Evolutionary conservation across 805 yeast species (phyloP).

Genomic region (Yarrowia osloensis): DNA sequence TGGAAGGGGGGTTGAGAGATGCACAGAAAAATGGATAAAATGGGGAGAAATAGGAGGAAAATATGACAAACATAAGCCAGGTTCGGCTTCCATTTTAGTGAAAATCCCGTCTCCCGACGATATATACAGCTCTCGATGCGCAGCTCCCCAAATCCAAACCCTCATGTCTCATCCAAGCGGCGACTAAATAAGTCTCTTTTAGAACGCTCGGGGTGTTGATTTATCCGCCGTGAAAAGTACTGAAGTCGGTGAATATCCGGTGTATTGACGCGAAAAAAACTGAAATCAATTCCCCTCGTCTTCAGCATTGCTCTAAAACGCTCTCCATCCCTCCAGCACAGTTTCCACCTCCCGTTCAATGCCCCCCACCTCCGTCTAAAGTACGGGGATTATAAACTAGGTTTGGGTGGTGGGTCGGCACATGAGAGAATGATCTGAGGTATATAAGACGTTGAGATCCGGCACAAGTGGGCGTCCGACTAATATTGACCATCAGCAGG

Average conservation of each 20-base stretch:
- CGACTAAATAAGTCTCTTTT: neutral
- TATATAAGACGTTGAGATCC: neutral
- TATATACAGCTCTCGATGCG: neutral
- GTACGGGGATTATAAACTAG: slow-evolving; percentile 5
- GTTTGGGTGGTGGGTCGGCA: neutral
- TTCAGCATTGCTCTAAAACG: too few species aligned
- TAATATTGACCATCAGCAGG: too few species aligned
- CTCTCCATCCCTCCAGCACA: too few species aligned
- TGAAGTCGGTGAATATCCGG: too few species aligned
- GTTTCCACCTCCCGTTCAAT: too few species aligned
- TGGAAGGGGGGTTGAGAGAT: neutral
- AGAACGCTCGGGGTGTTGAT: neutral
- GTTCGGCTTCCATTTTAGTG: neutral
- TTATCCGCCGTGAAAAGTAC: neutral
- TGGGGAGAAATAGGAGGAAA: too few species aligned
- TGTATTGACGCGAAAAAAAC: too few species aligned
- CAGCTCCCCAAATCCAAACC: neutral
- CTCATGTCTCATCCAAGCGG: neutral
- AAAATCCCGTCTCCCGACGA: neutral
- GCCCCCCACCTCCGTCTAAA: neutral
- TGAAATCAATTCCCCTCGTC: too few species aligned
- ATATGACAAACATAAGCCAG: too few species aligned
- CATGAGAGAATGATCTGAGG: neutral
- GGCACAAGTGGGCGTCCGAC: neutral
- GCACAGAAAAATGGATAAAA: neutral